These are phyloP conservation scores for Truncatella angustata DNA, from an alignment of 2,329 filamentous ascomycete genomes.

Conservation along the genomic window DNA sequence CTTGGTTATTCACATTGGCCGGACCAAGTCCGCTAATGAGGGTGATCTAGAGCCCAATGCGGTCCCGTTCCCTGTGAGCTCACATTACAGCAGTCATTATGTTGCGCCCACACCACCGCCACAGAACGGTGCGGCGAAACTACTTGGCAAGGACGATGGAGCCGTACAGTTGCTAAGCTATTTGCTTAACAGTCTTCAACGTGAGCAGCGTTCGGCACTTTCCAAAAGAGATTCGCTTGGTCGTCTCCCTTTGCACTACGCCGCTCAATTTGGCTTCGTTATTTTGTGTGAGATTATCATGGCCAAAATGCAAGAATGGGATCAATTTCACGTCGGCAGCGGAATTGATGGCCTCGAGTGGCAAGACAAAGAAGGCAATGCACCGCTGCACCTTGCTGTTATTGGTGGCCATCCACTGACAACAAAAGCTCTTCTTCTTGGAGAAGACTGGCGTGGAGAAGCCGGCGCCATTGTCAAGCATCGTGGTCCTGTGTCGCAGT, in stretches of 20 bases:
- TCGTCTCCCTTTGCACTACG: slow-evolving; percentile 85
- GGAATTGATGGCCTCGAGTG: slow-evolving; percentile 85
- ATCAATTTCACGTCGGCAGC: slow-evolving; percentile 76
- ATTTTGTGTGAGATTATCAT: slow-evolving; percentile 87
- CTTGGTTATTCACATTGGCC: slow-evolving; percentile 86
- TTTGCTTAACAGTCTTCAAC: slow-evolving; percentile 65
- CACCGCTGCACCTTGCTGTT: slow-evolving; percentile 87
- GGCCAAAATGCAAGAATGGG: slow-evolving; percentile 85
- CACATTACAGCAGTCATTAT: slow-evolving; percentile 65
- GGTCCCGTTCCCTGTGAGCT: slow-evolving; percentile 45
- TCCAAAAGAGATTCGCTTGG: slow-evolving; percentile 73
- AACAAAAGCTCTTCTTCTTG: slow-evolving; percentile 75
- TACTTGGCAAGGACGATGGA: slow-evolving; percentile 68
- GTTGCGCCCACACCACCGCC: slow-evolving; percentile 69
- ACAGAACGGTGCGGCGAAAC: slow-evolving; percentile 63
- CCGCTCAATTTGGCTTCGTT: slow-evolving; percentile 90
- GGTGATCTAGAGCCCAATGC: slow-evolving; percentile 51
- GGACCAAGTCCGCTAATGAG: slow-evolving; percentile 54
- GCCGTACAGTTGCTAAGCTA: slow-evolving; percentile 66
- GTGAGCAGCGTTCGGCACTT: slow-evolving; percentile 66
- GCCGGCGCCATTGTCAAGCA: slow-evolving; percentile 61
- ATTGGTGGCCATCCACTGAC: slow-evolving; percentile 87
- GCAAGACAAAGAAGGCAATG: slow-evolving; percentile 91
- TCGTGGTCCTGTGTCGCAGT: slow-evolving; percentile 72
- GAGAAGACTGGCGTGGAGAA: slow-evolving; percentile 72